Base-by-base conservation (phyloP, 306 rosid genomes). In the Quercus glauca region DNA sequence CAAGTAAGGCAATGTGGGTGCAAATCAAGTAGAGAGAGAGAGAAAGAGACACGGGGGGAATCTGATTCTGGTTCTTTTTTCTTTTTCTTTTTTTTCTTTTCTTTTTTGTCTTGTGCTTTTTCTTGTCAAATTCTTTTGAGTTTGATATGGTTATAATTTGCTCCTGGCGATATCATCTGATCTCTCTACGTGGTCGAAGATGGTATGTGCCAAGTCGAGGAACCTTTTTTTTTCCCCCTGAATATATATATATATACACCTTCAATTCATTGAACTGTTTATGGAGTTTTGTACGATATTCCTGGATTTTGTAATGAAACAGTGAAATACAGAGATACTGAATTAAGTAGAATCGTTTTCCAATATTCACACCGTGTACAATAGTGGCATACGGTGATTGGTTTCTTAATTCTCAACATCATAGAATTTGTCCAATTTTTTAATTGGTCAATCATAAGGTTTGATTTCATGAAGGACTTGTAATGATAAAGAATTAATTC, bases 1-100 rank as follows among this genome's bases (percentile, higher is more conserved):
- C 99, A 0, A 81, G 97, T 79, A 73, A 75, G 13, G 96, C 79
- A 31, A 55, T 82, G 45, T 96, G 99, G 99, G 89, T 93, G 49
- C 79, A 81, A 12, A 83, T 92, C 18, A 31, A 67, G 45, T 71
- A 76, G 20, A 59, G 1, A 18, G 3, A 10, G 67, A 23, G 14
- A 49, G 45, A 37, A 6, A 37, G 45, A 41, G 45, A 41, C 9
- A 35, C 11, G 45, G 45, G 45, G 45, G 45, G 45, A 41, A 41
- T 41, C 45, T 41, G 11, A 41, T 41, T 41, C 45, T 41, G 11
- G 45, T 37, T 37, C 11, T 2, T 37, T 35, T 35, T 37, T 2
- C 2, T 41, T 7, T 35, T 41, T 33, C 0, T 41, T 41, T 1
- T 1, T 35, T 35, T 6, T 7, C 45, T 37, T 37, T 37, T 37